Evolutionary conservation across 768 basidiomycete species (phyloP), one percentile per base, ranked within the genome.

Genomic region (Mycena belliarum): DNA sequence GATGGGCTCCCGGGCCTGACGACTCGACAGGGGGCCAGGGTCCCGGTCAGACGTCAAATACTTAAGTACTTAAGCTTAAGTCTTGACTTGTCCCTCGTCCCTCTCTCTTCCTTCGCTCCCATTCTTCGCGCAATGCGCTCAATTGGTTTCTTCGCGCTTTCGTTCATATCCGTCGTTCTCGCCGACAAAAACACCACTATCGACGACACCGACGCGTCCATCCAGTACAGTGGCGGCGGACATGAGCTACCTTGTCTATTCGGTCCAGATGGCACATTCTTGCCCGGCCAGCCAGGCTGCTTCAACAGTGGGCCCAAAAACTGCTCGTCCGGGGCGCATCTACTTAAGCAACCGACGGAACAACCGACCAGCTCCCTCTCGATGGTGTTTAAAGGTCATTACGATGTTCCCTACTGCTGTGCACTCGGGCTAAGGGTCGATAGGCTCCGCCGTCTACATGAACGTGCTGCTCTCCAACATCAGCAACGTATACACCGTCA

Each of bases 381-480:
- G 4, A 67, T 68, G 44, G 52, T 58, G 28, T 70, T 70, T 52
- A 67, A 65, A 55, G 69, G 69, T 63, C 32, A 35, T 47, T 38
- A 10, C 6, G 9, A 23, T 24, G 25, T 4, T 16, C 18, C 26
- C 8, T 24, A 21, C 47, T 43, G 26, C 26, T 23, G n/a, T n/a
- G n/a, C 23, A 45, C 7, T 18, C 18, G 20, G 18, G 28, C 24
- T 49, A 21, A 52, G 7, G 1, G 12, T 44, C 44, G 18, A 7
- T 21, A 70, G 69, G 68, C 15, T 65, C 68, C 16, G 69, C 69
- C 3, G 63, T 70, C 21, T 70, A 69, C 43, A 59, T 69, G 51
- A 64, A 65, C 46, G 65, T 64, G 3, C 47, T 65, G n/a, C 59
- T 69, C 45, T 52, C 64, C 51, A 41, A 46, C 28, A 49, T 64